Base-by-base conservation (phyloP, 2,329 filamentous ascomycete species). In the Alternaria angustiovoidea region DNA sequence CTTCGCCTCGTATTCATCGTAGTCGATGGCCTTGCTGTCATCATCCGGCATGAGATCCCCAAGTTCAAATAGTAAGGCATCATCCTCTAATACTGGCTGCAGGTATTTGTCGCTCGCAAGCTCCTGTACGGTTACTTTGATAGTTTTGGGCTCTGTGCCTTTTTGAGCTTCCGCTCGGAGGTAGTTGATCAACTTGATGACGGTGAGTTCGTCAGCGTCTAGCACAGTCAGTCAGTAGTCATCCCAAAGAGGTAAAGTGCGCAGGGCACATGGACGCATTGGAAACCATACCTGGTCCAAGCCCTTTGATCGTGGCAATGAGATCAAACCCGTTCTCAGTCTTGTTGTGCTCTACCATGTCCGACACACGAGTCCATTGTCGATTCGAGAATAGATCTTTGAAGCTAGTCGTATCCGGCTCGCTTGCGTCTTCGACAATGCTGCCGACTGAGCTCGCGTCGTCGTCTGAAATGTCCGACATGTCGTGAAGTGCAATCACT, bases 31-130 rank as follows among this genome's bases (percentile, higher is more conserved):
- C 28, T 75, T 74, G 12, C 63, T 61, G 39, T 75, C 70, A 8
- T 57, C 54, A 16, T 71, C 70, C 5, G 68, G 71, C 70, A 75
- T 75, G 20, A 96, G 82, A 63, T 97, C 95, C 65, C 96, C 94
- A 20, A 99, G 83, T 57, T 87, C 91, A 75, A 96, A 93, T 32
- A 99, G 87, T 54, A 98, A 82, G 4, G 94, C 91, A 76, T 99
- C 95, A 67, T 97, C 93, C 59, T 95, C 90, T 7, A 99, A 81
- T 4, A 93, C 89, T 0, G 95, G 95, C 74, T 91, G 91, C 59
- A 99, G 83, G 73, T 89, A 96, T 65, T 86, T 85, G 65, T 98
- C 94, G 62, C 93, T 87, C n/a, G 88, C 84, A 63, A 97, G 83
- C 2, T 83, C 81, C 36, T 82, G 81, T 3, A 87, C 83, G 59